Base-by-base conservation (phyloP, 495 filamentous ascomycete genomes). In the Xanthoparmelia taractica region DNA sequence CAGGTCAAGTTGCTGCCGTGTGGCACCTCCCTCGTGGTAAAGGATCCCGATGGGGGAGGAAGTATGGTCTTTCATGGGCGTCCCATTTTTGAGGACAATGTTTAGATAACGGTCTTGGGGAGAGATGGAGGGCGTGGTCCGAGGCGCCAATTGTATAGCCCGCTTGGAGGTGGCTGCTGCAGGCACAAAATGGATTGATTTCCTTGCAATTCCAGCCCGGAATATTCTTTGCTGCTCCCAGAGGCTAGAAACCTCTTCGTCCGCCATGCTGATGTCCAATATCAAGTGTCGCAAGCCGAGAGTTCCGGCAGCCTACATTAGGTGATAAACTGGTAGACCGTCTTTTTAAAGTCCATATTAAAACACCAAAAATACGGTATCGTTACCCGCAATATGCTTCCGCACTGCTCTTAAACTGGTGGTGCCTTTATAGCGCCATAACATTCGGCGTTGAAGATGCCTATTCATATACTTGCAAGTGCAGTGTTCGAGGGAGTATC, bases 161-260 rank as follows among this genome's bases (percentile, higher is more conserved):
- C 37, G 59, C 4, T 61, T 58, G 15, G 64, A 60, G 12, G 68
- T 50, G n/a, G 73, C 11, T 79, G 68, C 48, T 73, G 71, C 40
- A 74, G 73, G 85, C 23, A 97, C 87, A 72, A 97, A 96, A 10
- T 82, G 77, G n/a, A 97, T 85, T 37, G 82, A 80, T 75, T 88
- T 89, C 17, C 86, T 83, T 63, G 88, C 84, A 50, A 94, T 82
- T 15, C 90, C 89, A 7, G 88, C 82, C 41, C 89, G 88, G 71
- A 94, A 96, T n/a, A 86, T 80, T 18, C 86, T 85, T 68, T 87
- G 85, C 67, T 87, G 80, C 67, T 88, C 81, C 8, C 90, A 78
- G 1, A 90, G 88, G 23, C 89, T 77, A 57, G 83, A 82, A 63
- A 89, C 85, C 45, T 82, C 80, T 31, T 84, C 81, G 23, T 82